Evolutionary conservation across 1,139 yeast genomes (phyloP).

Genomic region (Saccharomycopsis hybrid): DNA sequence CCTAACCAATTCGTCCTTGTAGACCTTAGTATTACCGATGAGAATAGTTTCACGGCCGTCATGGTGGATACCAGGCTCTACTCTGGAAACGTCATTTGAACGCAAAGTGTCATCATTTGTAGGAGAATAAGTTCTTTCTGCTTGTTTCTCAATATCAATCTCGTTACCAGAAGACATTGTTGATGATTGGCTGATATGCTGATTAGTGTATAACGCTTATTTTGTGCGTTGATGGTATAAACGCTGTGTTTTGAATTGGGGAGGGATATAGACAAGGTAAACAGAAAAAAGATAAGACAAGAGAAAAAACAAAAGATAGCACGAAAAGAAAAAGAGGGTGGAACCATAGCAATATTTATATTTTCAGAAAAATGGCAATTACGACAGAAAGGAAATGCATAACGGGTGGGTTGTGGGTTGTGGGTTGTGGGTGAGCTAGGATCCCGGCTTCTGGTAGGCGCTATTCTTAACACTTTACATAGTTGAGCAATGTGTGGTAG

Average conservation of each 20-base stretch:
- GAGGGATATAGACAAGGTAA: too few species aligned
- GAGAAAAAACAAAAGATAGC: too few species aligned
- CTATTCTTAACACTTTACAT: too few species aligned
- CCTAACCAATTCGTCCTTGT: conserved; percentile 44
- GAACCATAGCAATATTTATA: not conserved
- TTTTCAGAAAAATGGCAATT: not conserved
- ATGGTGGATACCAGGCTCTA: conserved; percentile 1
- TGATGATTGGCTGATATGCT: too few species aligned
- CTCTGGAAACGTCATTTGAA: conserved; percentile 7
- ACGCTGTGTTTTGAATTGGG: too few species aligned
- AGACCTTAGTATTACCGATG: conserved; percentile 60
- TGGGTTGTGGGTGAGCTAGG: too few species aligned
- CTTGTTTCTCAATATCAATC: conserved; percentile 10
- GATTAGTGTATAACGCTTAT: too few species aligned
- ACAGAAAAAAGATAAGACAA: not conserved
- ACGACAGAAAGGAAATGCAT: too few species aligned
- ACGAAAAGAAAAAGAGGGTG: not conserved
- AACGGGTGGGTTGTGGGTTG: too few species aligned
- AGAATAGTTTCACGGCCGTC: conserved; percentile 19
- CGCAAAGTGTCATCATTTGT: not conserved
- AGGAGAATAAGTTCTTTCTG: conserved; percentile 6
- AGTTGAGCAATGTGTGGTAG: too few species aligned
- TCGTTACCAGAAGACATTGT: not conserved
- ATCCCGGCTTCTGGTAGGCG: too few species aligned
- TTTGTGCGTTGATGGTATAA: too few species aligned